Evolutionary conservation across 495 filamentous ascomycete genomes (phyloP), one percentile per base, ranked within the genome.

Genomic region (Talaromyces thailandensis): DNA sequence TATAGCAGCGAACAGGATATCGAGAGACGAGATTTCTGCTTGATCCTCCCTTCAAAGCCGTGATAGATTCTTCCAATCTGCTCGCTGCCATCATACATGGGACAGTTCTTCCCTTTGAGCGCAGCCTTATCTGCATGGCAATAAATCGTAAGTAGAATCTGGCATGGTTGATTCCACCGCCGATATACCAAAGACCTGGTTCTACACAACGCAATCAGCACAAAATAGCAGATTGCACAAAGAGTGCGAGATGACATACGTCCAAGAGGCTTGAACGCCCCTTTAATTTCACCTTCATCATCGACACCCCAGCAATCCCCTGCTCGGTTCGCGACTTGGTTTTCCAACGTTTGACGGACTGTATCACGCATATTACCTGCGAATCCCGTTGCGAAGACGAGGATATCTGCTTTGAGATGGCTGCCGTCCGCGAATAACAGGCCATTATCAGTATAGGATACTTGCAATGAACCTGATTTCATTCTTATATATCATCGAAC

Each of bases 321-420:
- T n/a, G 72, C 61, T 24, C 64, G 56, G 16, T 71, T 60, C n/a
- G 69, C 67, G 4, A 71, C 58, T 23, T 69, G 66, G 9, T 66
- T 12, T 0, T 72, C 74, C 24, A 77, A 60, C 16, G 75, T 61
- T 7, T 62, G 29, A 0, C 57, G 57, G 25, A 64, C 68, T 12
- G 63, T 61, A 18, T 63, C 48, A 0, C 68, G 67, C 65, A 74
- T 64, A 51, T 73, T 66, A 18, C 60, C 62, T 35, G 65, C 64
- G 53, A 74, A 77, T 0, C 73, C 74, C 1, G 74, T 77, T 21
- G 67, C 64, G 48, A 75, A 71, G 24, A 77, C 70, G 16, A 77
- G 63, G 43, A 73, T n/a, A 56, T 77, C 74, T 32, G 73, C 73
- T 9, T 60, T 37, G 3, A 77, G 28, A 18, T 72, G 62, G 5